These are phyloP conservation scores for Acanthochlamys bracteata DNA, from an alignment of 106 monocot species.

Conservation along the genomic window DNA sequence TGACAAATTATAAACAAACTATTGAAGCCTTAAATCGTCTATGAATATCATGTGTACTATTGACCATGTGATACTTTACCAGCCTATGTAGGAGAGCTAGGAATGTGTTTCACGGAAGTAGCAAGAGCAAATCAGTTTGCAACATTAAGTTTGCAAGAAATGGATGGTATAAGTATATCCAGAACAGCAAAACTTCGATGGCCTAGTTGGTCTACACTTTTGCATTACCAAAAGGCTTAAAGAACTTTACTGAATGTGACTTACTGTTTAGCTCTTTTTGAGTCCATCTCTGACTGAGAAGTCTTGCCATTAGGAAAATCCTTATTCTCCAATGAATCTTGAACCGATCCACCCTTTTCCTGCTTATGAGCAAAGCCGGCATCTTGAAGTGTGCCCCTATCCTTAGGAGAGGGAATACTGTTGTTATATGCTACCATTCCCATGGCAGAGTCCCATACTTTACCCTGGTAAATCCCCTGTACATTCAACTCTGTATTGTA, in stretches of 20 bases:
- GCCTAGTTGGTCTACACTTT: too few relatives aligned
- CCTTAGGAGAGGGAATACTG: slow-evolving; percentile 15
- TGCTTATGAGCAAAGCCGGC: slow-evolving; percentile 16
- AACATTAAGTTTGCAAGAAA: too few relatives aligned
- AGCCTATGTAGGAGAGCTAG: too few relatives aligned
- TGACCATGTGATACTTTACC: too few relatives aligned
- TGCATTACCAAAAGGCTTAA: not conserved
- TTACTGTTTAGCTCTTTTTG: slow-evolving; percentile 6
- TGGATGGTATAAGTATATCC: too few relatives aligned
- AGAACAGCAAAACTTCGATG: too few relatives aligned
- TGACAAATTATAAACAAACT: too few relatives aligned
- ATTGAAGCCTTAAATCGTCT: too few relatives aligned
- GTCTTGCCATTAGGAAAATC: slow-evolving; percentile 5
- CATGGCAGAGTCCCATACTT: slow-evolving; percentile 26
- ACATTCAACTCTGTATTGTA: slow-evolving; percentile 17
- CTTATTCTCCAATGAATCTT: slow-evolving; percentile 13
- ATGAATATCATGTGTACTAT: too few relatives aligned
- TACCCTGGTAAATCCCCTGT: slow-evolving; percentile 25
- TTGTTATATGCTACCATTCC: slow-evolving; percentile 19
- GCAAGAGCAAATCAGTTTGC: too few relatives aligned
- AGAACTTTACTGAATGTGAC: not conserved
- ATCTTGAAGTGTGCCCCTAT: slow-evolving; percentile 14
- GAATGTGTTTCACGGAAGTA: too few relatives aligned
- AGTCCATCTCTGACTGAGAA: slow-evolving; percentile 10
- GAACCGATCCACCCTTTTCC: slow-evolving; percentile 18